These are phyloP conservation scores for Trichoderma afroharzianum DNA, from an alignment of 2,329 filamentous ascomycete genomes.

Conservation along the genomic window DNA sequence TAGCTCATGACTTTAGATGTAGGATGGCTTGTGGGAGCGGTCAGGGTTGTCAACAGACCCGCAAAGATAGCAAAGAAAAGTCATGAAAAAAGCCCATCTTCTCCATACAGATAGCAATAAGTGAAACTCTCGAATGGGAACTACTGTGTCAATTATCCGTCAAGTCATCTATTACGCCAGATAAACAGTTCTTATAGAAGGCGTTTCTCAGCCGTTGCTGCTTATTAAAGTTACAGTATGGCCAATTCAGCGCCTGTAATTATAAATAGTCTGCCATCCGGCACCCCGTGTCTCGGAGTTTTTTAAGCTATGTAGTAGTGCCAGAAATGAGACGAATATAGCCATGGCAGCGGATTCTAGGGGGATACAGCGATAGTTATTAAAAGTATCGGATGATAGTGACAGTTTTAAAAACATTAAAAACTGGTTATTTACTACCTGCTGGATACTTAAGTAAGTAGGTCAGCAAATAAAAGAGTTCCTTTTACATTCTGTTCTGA, in stretches of 20 bases:
- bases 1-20: neutral
- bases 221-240: neutral
- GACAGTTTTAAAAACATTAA: no score
- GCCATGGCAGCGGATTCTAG: no score
- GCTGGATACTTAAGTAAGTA: no score
- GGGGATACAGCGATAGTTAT: no score
- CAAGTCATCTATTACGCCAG: neutral
- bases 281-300: no score
- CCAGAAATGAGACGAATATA: no score
- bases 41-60: neutral
- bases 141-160: neutral
- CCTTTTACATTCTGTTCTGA: no score
- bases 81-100: rapidly evolving
- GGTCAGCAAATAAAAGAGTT: no score
- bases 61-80: neutral
- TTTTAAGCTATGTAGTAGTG: no score
- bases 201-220: neutral
- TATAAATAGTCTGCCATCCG: neutral
- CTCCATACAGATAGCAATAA: neutral
- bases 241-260: neutral
- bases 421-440: no score
- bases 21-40: neutral
- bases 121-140: neutral
- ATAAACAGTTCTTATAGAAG: no score
- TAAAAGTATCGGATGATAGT: no score